A percentile compares a stretch with the other conserved stretches of the same genome.
Conservation (phyloP, 345 rosid species). For the Lumnitzera racemosa region DNA sequence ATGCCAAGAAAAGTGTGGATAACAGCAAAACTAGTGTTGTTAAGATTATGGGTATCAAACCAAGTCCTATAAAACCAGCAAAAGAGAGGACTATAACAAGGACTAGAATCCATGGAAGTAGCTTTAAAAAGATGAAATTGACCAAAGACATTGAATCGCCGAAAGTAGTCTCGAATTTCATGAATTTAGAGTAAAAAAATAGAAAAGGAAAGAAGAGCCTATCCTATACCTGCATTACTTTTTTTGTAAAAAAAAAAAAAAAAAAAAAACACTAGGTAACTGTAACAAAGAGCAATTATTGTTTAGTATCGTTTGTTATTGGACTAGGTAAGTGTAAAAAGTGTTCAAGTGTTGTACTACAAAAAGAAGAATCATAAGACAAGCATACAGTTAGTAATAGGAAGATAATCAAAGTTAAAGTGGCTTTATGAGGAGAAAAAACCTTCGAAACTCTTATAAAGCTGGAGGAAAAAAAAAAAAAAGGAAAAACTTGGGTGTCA, state of each 20-base stretch:
- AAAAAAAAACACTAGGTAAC: background rate
- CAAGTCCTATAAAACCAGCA: conserved; percentile 14
- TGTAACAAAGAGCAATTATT: conserved; percentile 16
- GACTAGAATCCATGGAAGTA: conserved; percentile 4
- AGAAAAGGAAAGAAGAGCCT: background rate
- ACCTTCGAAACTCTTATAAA: too few relatives aligned
- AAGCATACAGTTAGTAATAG: too few relatives aligned
- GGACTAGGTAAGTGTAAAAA: too few relatives aligned
- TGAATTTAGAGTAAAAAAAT: conserved; percentile 3
- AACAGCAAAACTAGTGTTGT: conserved; percentile 14
- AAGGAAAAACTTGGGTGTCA: too few relatives aligned
- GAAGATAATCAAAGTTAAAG: too few relatives aligned
- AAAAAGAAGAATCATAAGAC: too few relatives aligned
- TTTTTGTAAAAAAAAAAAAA: background rate
- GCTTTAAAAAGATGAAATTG: conserved; percentile 13
- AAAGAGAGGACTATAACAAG: conserved; percentile 9
- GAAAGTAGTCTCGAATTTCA: conserved; percentile 2
- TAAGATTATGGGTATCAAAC: conserved; percentile 13
- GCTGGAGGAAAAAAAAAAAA: too few relatives aligned
- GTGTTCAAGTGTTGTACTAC: too few relatives aligned
- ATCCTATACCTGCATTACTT: background rate
- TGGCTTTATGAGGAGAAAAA: too few relatives aligned
- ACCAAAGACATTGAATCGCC: conserved; percentile 14
- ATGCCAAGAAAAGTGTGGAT: conserved; percentile 11
- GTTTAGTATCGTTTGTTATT: too few relatives aligned